Evolutionary conservation across 176 grass and related monocot species (phyloP).

Genomic region (Guadua angustifolia): DNA sequence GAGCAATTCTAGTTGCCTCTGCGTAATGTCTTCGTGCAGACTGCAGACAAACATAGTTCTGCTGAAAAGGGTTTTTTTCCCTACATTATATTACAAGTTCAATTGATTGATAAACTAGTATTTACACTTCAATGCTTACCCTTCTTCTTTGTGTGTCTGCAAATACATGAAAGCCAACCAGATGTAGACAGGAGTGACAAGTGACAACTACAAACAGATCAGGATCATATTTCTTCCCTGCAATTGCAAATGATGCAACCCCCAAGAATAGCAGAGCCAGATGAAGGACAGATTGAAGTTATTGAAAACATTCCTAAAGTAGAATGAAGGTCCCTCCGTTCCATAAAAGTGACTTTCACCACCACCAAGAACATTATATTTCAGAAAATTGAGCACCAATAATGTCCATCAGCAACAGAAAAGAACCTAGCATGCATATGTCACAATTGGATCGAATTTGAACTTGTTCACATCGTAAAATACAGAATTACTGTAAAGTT

Average conservation of each 20-base stretch:
- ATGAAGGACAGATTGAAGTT: conserved; percentile 95
- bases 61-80: not conserved
- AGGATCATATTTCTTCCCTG: conserved; percentile 74
- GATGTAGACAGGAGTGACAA: conserved; percentile 64
- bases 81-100: conserved; percentile 27
- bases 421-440: conserved; percentile 53
- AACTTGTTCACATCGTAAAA: not conserved
- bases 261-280: conserved; percentile 71
- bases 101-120: not conserved
- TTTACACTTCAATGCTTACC: conserved; percentile 50
- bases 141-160: conserved; percentile 98
- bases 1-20: not conserved
- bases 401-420: conserved; percentile 34
- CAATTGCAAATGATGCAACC: conserved; percentile 53
- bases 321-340: conserved; percentile 70
- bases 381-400: conserved; percentile 83
- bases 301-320: conserved; percentile 92
- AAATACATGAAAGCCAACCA: conserved; percentile 93
- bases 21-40: not conserved
- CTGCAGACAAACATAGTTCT: not conserved
- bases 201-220: conserved; percentile 79
- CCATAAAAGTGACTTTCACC: conserved; percentile 88
- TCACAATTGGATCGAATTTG: conserved; percentile 23
- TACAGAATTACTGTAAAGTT: conserved; percentile 1
- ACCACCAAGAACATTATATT: conserved; percentile 80